Evolutionary conservation across 495 filamentous ascomycete species (phyloP), one percentile per base, ranked within the genome.

Genomic region (Xylaria scruposa): DNA sequence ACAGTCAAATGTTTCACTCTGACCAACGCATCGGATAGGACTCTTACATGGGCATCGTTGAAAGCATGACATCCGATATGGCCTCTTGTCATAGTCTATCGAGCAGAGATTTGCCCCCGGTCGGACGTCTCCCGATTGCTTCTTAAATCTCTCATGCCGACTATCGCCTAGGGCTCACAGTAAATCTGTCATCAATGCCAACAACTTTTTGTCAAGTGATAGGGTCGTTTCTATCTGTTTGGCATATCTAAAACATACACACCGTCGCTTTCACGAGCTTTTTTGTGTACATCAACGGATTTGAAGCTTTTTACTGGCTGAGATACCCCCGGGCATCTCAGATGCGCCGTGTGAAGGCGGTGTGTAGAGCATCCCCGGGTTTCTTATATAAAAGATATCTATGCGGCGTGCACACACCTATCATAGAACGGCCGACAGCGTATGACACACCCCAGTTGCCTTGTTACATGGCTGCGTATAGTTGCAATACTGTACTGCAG

Each of bases 211-310:
- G 8, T 10, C 38, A 33, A 4, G 44, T 21, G 3, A 31, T 26
- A 26, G 24, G 9, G 44, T 49, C 38, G 2, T 49, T 2, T 12
- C 21, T 33, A 12, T 1, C 56, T 31, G 21, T n/a, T 44, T 15
- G 4, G 13, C 15, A 38, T 47, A n/a, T 26, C 33, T 38, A 38
- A 38, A 10, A 36, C 58, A 60, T 44, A 42, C 36, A 67, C 65
- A 67, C 65, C 65, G 65, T 51, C 56, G 65, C 47, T 67, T 67
- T 19, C 31, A 56, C n/a, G 10, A 19, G 21, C 65, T 29, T 10
- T 21, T 51, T 44, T 3, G 65, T 4, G n/a, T 51, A 29, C 12
- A 36, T 56, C 49, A 6, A 56, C 10, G 21, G 65, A 3, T 46
- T 47, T 33, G 40, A 9, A 21, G 7, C 54, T 26, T 68, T 54